phyloP scores from a whole-genome alignment of 768 basidiomycete genomes.

The Leccinum arenicola region DNA sequence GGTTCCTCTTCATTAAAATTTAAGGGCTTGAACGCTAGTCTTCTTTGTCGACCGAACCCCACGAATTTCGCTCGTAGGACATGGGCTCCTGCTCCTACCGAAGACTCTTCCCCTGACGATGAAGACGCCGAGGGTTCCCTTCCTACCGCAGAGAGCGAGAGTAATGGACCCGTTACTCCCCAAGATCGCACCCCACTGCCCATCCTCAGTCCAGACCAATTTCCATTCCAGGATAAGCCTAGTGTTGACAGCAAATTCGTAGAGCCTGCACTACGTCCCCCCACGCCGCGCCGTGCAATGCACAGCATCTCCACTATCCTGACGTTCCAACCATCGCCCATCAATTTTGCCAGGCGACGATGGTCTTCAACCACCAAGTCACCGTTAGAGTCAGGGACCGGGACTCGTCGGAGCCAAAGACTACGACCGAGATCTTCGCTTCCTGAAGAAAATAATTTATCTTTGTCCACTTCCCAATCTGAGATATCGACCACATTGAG shows the following conservation, averaged over 20 bases:
- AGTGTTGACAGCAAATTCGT: slow-evolving; percentile 19
- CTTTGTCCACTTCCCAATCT: slow-evolving; percentile 23
- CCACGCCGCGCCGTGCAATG: slow-evolving; percentile 22
- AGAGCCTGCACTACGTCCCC: slow-evolving; percentile 21
- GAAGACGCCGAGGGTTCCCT: slow-evolving; percentile 32
- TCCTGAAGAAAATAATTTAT: slow-evolving; percentile 32
- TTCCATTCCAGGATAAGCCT: slow-evolving; percentile 21
- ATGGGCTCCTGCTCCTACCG: slow-evolving; percentile 45
- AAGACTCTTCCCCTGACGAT: slow-evolving; percentile 35
- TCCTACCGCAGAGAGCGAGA: slow-evolving; percentile 45
- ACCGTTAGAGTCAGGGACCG: slow-evolving; percentile 32
- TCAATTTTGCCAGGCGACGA: slow-evolving; percentile 58
- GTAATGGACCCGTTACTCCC: slow-evolving; percentile 52
- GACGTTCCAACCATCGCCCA: slow-evolving; percentile 61
- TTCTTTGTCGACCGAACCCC: slow-evolving; percentile 60
- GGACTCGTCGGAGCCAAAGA: slow-evolving; percentile 35
- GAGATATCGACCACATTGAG: slow-evolving; percentile 28
- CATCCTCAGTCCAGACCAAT: slow-evolving; percentile 33
- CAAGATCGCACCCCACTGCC: slow-evolving; percentile 48
- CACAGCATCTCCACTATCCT: slow-evolving; percentile 38
- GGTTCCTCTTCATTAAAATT: slow-evolving; percentile 28
- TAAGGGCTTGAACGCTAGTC: slow-evolving; percentile 39
- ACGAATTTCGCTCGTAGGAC: slow-evolving; percentile 55
- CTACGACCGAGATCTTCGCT: slow-evolving; percentile 31
- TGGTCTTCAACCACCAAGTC: slow-evolving; percentile 48